These are phyloP conservation scores for Magnusiomyces suaveolens DNA, from an alignment of 1,139 yeast species.

Conservation along the genomic window DNA sequence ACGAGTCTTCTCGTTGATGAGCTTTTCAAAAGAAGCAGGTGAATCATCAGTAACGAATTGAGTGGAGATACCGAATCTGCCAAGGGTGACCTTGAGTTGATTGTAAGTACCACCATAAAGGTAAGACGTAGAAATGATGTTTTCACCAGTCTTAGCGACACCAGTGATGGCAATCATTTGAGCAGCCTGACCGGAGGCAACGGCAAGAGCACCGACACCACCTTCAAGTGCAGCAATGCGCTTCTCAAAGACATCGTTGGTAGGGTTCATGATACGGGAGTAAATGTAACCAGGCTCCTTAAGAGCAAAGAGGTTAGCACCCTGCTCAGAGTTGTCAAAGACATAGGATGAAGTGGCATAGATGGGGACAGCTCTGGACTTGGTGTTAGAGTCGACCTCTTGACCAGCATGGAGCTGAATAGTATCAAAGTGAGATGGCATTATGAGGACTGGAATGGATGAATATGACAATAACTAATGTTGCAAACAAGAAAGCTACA, in stretches of 20 bases:
- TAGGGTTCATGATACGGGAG: slow-evolving; percentile 87
- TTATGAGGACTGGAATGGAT: too few relatives aligned
- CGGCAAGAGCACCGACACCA: slow-evolving; percentile 87
- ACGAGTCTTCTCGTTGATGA: slow-evolving; percentile 76
- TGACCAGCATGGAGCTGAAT: slow-evolving; percentile 89
- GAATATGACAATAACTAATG: too few relatives aligned
- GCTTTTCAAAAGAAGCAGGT: slow-evolving; percentile 55
- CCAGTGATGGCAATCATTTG: slow-evolving; percentile 78
- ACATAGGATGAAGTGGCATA: slow-evolving; percentile 63
- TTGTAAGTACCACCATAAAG: slow-evolving; percentile 95
- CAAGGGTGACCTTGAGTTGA: slow-evolving; percentile 86
- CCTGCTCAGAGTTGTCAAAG: slow-evolving; percentile 80
- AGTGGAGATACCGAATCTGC: slow-evolving; percentile 75
- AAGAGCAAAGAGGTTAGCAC: slow-evolving; percentile 80
- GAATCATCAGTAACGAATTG: slow-evolving; percentile 74
- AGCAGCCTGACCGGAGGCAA: slow-evolving; percentile 92
- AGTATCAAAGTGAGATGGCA: slow-evolving; percentile 63
- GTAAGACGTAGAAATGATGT: slow-evolving; percentile 76
- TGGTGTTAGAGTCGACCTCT: slow-evolving; percentile 48
- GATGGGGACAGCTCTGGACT: slow-evolving; percentile 86
- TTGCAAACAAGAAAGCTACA: too few relatives aligned
- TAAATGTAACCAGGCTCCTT: slow-evolving; percentile 77
- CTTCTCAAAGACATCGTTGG: slow-evolving; percentile 80
- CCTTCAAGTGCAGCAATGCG: slow-evolving; percentile 89
- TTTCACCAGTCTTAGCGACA: slow-evolving; percentile 81